Percentiles rank a stretch among this genome's conserved stretches.
Evolutionary conservation across 2,329 filamentous ascomycete species (phyloP).

Genomic region (Clonostachys solani): DNA sequence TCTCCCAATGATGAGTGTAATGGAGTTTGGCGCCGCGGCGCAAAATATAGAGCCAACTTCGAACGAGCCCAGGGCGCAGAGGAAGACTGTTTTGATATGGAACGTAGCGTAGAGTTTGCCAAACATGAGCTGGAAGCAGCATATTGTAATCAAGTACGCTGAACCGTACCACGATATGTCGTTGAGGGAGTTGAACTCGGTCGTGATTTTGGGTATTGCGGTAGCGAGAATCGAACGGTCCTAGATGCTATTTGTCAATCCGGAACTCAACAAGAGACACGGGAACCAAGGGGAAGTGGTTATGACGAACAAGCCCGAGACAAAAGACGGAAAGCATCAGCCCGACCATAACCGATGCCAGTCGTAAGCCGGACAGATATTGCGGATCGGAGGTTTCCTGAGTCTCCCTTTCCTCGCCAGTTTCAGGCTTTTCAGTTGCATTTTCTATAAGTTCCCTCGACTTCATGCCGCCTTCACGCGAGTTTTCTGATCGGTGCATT

Average conservation of each 20-base stretch:
- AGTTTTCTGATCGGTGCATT: no score
- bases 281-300: no score
- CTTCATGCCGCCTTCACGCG: no score
- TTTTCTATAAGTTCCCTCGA: no score
- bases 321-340: background rate
- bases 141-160: slow-evolving; percentile 32
- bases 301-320: background rate
- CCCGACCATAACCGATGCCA: background rate
- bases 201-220: slow-evolving; percentile 18
- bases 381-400: no score
- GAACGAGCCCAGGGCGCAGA: slow-evolving; percentile 6
- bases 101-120: slow-evolving; percentile 52
- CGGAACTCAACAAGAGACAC: no score
- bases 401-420: no score
- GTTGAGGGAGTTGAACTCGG: slow-evolving; percentile 48
- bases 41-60: slow-evolving; percentile 6
- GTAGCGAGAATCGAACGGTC: slow-evolving; percentile 53
- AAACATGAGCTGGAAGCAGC: slow-evolving; percentile 37
- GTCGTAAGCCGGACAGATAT: no score
- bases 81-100: slow-evolving; percentile 18
- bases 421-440: no score
- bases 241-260: no score
- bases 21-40: slow-evolving; percentile 6
- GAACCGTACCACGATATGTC: slow-evolving; percentile 64
- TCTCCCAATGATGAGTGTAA: slow-evolving; percentile 9